phyloP scores from a whole-genome alignment of 2,329 filamentous ascomycete genomes.

The Cytospora piceicola region DNA sequence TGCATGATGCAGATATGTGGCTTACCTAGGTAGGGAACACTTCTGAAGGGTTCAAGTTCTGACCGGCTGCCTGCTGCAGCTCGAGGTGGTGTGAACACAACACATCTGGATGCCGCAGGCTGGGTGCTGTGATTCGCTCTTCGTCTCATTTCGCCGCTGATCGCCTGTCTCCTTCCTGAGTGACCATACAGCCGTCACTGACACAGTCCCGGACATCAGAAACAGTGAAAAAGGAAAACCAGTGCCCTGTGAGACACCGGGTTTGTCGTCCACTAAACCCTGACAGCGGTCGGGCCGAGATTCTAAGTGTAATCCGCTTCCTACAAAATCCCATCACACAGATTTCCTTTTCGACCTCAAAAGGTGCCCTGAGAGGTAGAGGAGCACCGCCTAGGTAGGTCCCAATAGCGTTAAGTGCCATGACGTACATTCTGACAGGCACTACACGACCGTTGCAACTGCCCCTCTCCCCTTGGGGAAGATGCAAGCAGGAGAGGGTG shows the following conservation, averaged over 20 bases:
- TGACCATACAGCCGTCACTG: slow-evolving; percentile 9
- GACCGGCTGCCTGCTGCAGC: slow-evolving; percentile 11
- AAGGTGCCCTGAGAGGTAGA: not conserved
- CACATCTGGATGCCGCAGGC: not conserved
- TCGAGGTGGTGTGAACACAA: slow-evolving; percentile 5
- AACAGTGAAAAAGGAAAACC: not conserved
- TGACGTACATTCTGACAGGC: slow-evolving; percentile 12
- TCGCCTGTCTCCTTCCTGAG: slow-evolving; percentile 6
- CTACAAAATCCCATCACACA: slow-evolving; percentile 8
- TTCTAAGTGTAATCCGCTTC: not conserved
- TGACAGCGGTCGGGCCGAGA: not conserved
- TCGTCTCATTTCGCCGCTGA: slow-evolving; percentile 11
- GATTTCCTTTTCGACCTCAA: not conserved
- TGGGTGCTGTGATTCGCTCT: not conserved
- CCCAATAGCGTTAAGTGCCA: slow-evolving; percentile 8
- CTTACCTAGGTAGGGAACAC: slow-evolving; percentile 3
- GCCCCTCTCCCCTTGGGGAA: slow-evolving; percentile 1
- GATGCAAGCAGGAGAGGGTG: not conserved
- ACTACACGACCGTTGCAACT: not conserved
- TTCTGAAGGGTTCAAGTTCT: not conserved
- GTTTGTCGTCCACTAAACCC: not conserved
- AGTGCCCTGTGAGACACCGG: not conserved
- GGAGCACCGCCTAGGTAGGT: not conserved
- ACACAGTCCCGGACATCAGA: not conserved
- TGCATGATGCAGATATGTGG: not conserved